phyloP scores from a whole-genome alignment of 768 basidiomycete genomes.

The Tylopilus intermedius region DNA sequence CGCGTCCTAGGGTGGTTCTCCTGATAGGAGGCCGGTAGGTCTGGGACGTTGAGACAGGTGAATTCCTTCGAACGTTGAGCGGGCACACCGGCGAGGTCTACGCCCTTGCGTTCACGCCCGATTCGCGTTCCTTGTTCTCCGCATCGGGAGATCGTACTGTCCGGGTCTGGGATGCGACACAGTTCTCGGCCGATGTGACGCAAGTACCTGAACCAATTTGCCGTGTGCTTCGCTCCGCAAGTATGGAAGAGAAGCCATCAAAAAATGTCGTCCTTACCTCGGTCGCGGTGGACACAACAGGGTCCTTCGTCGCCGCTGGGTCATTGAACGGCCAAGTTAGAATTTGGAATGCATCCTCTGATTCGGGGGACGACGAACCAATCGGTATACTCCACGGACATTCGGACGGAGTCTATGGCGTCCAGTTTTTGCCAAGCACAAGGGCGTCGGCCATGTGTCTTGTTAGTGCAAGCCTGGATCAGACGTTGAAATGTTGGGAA shows the following conservation, averaged over 20 bases:
- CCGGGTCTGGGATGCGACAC: slow-evolving; percentile 32
- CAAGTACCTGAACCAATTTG: slow-evolving; percentile 17
- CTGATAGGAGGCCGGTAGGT: slow-evolving; percentile 17
- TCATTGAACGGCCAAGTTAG: slow-evolving; percentile 49
- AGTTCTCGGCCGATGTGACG: slow-evolving; percentile 17
- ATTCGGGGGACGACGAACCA: slow-evolving; percentile 22
- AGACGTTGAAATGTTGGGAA: slow-evolving; percentile 43
- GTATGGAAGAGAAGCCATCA: slow-evolving; percentile 11
- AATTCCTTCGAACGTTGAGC: slow-evolving; percentile 27
- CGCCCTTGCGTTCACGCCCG: slow-evolving; percentile 30
- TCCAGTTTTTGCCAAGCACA: slow-evolving; percentile 28
- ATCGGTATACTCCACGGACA: slow-evolving; percentile 25
- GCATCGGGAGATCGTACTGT: slow-evolving; percentile 35
- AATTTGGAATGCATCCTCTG: slow-evolving; percentile 46
- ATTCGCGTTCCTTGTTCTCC: slow-evolving; percentile 33
- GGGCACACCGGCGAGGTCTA: slow-evolving; percentile 36
- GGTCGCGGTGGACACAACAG: slow-evolving; percentile 26
- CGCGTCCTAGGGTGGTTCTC: not conserved
- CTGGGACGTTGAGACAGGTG: slow-evolving; percentile 23
- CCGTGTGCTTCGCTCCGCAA: slow-evolving; percentile 20
- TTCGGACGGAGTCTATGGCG: slow-evolving; percentile 26
- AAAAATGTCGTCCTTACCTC: slow-evolving; percentile 29
- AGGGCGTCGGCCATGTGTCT: slow-evolving; percentile 27
- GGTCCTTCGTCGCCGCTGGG: slow-evolving; percentile 47
- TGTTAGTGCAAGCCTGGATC: slow-evolving; percentile 29